A percentile compares a stretch with the other conserved stretches of the same genome.
Conservation (phyloP, 257 asterid species). For the Handroanthus guayacan region DNA sequence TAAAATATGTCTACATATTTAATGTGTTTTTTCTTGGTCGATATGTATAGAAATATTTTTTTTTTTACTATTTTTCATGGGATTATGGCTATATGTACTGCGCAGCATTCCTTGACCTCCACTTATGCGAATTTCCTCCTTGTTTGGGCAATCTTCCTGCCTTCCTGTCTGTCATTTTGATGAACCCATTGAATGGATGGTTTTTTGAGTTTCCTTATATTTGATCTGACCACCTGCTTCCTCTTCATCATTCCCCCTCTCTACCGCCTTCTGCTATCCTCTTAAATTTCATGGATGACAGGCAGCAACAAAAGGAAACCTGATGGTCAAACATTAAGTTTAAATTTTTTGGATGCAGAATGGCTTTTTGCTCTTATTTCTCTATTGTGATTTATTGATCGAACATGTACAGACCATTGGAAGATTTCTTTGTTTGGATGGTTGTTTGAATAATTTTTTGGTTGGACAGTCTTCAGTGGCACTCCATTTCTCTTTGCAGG, state of each 20-base stretch:
- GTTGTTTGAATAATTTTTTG: neutral
- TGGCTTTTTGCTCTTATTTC: neutral
- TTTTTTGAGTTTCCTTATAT: neutral
- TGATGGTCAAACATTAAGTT: neutral
- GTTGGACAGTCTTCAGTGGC: constrained; percentile 20
- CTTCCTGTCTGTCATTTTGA: neutral
- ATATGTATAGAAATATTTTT: neutral
- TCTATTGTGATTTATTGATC: constrained; percentile 6
- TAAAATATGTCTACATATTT: neutral
- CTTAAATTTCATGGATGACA: neutral
- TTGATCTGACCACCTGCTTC: neutral
- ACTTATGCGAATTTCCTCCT: neutral
- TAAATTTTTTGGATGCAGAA: neutral
- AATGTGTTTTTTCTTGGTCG: neutral
- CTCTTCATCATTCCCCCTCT: neutral
- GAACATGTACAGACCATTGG: neutral
- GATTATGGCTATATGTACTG: neutral
- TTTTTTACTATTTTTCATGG: neutral
- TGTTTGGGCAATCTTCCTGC: neutral
- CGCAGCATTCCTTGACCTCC: neutral
- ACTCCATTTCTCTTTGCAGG: constrained; percentile 56
- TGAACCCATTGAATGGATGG: neutral
- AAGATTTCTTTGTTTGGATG: neutral
- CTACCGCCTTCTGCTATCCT: neutral
- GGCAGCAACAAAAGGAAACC: neutral